Base-by-base conservation (phyloP, 306 rosid species). In the Spatholobus suberectus region DNA sequence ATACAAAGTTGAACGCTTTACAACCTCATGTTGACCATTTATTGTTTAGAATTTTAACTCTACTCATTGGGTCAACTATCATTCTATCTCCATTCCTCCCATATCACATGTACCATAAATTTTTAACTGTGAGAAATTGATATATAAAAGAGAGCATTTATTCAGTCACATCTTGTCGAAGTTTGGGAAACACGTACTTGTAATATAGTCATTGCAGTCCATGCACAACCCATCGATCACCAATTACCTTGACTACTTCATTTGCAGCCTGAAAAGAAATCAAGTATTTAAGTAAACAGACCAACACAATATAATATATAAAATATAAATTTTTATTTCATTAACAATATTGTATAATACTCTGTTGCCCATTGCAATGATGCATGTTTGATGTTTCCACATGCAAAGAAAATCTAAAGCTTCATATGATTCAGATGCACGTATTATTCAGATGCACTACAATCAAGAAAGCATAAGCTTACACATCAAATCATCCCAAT, bases 191-290 rank as follows among this genome's bases (percentile, higher is more conserved):
- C 27, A 75, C 92, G 83, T 84, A 89, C 98, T 88, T 90, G 96
- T 70, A 96, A 51, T 87, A 96, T 96, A 83, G 98, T 96, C 85
- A 89, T 85, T 37, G 92, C 97, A 52, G 86, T 82, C 98, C 99
- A 96, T 10, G 99, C 82, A 96, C 98, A 84, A 88, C 88, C 99
- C 99, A 96, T 52, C 82, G 87, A 55, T 85, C 37, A 41, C 94
- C 96, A 81, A 93, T 73, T 67, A 86, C 92, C 79, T 81, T 85
- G 67, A 69, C 75, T 58, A 76, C 81, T 61, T 89, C 85, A 78
- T 85, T 87, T 51, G 91, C 88, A 69, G 80, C 90, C 98, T 94
- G 96, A 84, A 85, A 82, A 52, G 73, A 68, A 38, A 83, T 32
- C 37, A 17, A 79, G 49, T 40, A 51, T 46, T 68, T 72, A 15